These are phyloP conservation scores for Abrus pulchellus DNA, from an alignment of 306 rosid genomes.

Conservation along the genomic window DNA sequence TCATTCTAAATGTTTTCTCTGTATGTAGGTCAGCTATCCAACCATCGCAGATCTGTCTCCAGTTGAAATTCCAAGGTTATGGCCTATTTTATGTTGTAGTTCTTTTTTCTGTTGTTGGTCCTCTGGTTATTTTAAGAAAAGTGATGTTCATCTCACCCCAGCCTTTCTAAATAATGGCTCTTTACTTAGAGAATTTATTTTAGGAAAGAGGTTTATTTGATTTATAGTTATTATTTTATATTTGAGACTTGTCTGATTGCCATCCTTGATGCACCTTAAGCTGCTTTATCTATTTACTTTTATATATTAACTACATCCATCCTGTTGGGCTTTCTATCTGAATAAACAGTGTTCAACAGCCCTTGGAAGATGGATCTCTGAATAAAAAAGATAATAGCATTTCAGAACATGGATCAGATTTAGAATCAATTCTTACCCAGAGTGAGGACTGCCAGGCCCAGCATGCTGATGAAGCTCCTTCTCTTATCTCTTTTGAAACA, in stretches of 20 bases:
- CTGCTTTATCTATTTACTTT: slow-evolving; percentile 35
- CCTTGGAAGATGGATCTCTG: slow-evolving; percentile 58
- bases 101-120: slow-evolving; percentile 7
- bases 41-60: slow-evolving; percentile 71
- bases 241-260: slow-evolving; percentile 2
- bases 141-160: slow-evolving; percentile 33
- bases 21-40: slow-evolving; percentile 80
- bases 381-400: slow-evolving; percentile 56
- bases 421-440: slow-evolving; percentile 57
- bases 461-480: slow-evolving; percentile 61
- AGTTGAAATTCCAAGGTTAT: slow-evolving; percentile 75
- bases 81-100: slow-evolving; percentile 33
- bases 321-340: slow-evolving; percentile 47
- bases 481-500: slow-evolving; percentile 82
- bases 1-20: slow-evolving; percentile 53
- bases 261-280: slow-evolving; percentile 13
- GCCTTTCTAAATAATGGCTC: slow-evolving; percentile 10
- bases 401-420: slow-evolving; percentile 57
- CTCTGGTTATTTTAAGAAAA: neutral
- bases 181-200: neutral
- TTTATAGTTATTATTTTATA: neutral
- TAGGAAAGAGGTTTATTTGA: slow-evolving; percentile 6
- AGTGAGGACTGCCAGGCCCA: slow-evolving; percentile 53
- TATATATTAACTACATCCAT: slow-evolving; percentile 26
- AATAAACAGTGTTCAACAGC: slow-evolving; percentile 68